These are phyloP conservation scores for Leishmania guyanensis DNA, from an alignment of 208 protist species.

Conservation along the genomic window DNA sequence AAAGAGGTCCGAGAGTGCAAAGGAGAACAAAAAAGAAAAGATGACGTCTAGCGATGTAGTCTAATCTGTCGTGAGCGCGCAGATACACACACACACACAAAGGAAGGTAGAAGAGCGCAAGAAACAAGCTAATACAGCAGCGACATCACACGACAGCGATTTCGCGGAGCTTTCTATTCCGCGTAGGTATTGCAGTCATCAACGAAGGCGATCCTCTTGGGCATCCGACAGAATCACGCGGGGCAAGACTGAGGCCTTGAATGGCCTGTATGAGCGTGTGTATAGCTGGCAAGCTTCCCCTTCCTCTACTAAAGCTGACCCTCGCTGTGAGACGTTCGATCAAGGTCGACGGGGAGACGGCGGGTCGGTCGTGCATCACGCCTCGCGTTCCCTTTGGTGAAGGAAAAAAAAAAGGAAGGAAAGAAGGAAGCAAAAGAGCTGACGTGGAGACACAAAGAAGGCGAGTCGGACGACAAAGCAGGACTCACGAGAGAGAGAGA, in stretches of 20 bases:
- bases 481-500: background rate
- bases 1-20: background rate
- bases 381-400: background rate
- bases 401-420: background rate
- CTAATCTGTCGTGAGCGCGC: background rate
- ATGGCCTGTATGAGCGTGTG: background rate
- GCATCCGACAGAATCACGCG: background rate
- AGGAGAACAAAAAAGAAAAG: background rate
- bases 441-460: background rate
- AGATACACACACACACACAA: slow-evolving; percentile 1
- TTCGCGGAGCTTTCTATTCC: background rate
- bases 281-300: background rate
- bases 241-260: background rate
- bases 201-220: background rate
- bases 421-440: background rate
- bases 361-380: background rate
- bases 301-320: background rate
- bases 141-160: background rate
- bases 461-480: background rate
- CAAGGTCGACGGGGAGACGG: background rate
- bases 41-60: background rate
- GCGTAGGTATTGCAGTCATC: no score
- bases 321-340: background rate
- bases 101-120: background rate
- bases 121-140: background rate